Base-by-base conservation (phyloP, 495 filamentous ascomycete genomes). In the Mytilinidion resinicola region DNA sequence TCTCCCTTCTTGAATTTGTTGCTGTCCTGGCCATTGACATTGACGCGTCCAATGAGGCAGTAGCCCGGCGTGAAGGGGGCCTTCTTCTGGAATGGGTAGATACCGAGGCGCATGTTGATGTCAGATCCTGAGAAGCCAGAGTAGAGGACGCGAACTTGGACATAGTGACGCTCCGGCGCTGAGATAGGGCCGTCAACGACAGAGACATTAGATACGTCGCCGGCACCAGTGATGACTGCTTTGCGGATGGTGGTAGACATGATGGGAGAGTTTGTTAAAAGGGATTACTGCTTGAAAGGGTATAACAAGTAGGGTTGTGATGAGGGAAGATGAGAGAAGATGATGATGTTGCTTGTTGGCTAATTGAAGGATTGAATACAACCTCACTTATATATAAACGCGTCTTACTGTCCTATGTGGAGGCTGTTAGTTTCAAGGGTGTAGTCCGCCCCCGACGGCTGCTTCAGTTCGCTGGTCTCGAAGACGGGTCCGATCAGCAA, bases 1-100 rank as follows among this genome's bases (percentile, higher is more conserved):
- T 72, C 69, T 20, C 76, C 74, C 1, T 39, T 17, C 12, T 62
- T 30, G 60, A 72, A 72, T 19, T 56, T 57, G 1, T n/a, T 55
- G 61, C 64, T 60, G 12, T 57, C 65, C 9, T 61, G 38, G 10
- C 74, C 72, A 55, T 63, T 64, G 10, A 59, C 56, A 39, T 47
- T 52, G 19, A 76, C 69, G 15, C 57, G 66, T 33, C 76, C 76
- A 17, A 73, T 64, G n/a, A 75, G 52, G 44, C 59, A 69, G 64
- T 76, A 77, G 54, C 74, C 73, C 0, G 74, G 73, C 0, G 74
- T 77, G 4, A 78, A 58, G 3, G 76, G 74, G 1, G 73, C 68
- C 12, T 65, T 64, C 36, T 65, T 69, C 58, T 74, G 70, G 35
- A 73, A 55, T 4, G 73, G 74, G 42, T 77, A 77, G n/a, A 37